Conservation (phyloP, 2,329 filamentous ascomycete genomes). For the Alternaria sp. region DNA sequence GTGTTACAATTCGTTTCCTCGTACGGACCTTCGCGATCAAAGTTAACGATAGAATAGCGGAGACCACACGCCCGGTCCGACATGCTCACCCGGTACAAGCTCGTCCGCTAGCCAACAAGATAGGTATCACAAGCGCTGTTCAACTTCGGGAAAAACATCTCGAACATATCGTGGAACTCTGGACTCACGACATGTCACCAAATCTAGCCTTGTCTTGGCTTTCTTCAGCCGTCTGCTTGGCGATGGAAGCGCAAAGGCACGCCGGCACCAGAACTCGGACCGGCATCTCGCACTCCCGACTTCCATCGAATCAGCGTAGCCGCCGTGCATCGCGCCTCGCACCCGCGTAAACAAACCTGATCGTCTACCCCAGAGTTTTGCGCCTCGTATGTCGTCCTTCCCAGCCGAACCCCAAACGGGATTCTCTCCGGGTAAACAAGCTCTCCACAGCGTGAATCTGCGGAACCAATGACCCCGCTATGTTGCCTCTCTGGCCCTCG, state of each 20-base stretch:
- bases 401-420: constrained; percentile 11
- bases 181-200: neutral
- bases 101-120: neutral
- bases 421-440: constrained; percentile 14
- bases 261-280: neutral
- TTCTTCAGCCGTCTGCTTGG: neutral
- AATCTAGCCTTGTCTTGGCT: neutral
- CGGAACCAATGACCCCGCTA: constrained; percentile 14
- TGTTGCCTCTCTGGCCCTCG: constrained; percentile 13
- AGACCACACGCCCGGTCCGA: neutral
- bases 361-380: constrained; percentile 12
- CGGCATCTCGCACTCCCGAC: constrained; percentile 10
- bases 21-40: no score
- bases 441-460: constrained; percentile 1
- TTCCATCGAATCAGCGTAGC: neutral
- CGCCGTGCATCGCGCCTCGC: constrained; percentile 2
- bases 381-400: constrained; percentile 1
- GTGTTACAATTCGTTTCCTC: no score
- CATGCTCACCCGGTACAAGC: neutral
- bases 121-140: neutral
- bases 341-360: constrained; percentile 1
- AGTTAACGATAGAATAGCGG: neutral
- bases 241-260: neutral
- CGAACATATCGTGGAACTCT: neutral
- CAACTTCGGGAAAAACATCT: neutral